Percentiles rank a stretch among this genome's conserved stretches.
Evolutionary conservation across 768 basidiomycete species (phyloP).

Genomic region (Astraeus odoratus): DNA sequence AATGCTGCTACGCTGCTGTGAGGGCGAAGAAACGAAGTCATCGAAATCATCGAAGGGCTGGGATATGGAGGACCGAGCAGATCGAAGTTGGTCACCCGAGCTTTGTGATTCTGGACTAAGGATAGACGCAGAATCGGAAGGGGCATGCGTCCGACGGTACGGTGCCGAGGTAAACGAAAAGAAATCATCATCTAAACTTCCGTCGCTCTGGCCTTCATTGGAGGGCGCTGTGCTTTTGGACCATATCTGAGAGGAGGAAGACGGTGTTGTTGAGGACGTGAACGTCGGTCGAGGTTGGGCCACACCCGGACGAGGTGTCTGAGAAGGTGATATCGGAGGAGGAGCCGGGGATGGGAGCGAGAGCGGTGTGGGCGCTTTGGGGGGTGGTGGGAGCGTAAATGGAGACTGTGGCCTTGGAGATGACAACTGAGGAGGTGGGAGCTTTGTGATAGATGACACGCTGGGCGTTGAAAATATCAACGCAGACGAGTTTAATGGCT

Average conservation of each 20-base stretch:
- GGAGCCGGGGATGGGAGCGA: conserved; percentile 24
- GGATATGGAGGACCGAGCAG: conserved; percentile 17
- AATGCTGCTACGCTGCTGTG: conserved; percentile 11
- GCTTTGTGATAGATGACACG: conserved; percentile 10
- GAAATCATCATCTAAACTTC: conserved; percentile 42
- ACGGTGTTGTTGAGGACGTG: conserved; percentile 4
- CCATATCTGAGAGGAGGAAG: conserved; percentile 7
- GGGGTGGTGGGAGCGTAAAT: conserved; percentile 19
- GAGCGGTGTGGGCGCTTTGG: conserved; percentile 17
- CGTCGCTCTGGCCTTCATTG: conserved; percentile 6
- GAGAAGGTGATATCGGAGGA: conserved; percentile 25
- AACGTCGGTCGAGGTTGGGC: conserved; percentile 3
- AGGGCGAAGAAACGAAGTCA: conserved; percentile 36
- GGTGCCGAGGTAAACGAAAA: conserved; percentile 32
- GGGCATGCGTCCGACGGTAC: conserved; percentile 17
- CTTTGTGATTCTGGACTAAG: conserved; percentile 18
- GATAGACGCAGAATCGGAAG: conserved; percentile 18
- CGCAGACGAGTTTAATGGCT: conserved; percentile 2
- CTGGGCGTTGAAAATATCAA: conserved; percentile 5
- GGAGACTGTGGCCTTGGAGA: conserved; percentile 14
- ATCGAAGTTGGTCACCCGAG: conserved; percentile 14
- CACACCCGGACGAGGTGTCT: conserved; percentile 22
- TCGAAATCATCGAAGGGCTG: conserved; percentile 40
- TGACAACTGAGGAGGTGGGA: conserved; percentile 14
- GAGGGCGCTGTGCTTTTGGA: neutral